phyloP scores from a whole-genome alignment of 2,329 filamentous ascomycete genomes.

The Calonectria crousiana region DNA sequence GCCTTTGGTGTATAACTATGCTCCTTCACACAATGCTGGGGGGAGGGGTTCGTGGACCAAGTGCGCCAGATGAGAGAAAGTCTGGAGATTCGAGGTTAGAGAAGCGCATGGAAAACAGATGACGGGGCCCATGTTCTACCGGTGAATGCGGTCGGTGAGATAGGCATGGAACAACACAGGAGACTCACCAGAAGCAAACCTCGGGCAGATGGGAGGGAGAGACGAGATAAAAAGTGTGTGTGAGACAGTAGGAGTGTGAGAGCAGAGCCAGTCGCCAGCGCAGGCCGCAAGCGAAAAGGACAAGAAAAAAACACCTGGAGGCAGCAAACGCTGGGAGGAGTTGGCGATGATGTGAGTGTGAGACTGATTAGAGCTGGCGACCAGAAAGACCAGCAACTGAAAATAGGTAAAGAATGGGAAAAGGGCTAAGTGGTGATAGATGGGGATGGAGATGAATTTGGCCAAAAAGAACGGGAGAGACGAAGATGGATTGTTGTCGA shows the following conservation, averaged over 20 bases:
- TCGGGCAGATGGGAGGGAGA: conserved; percentile 25
- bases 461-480: conserved; percentile 26
- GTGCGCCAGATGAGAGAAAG: conserved; percentile 13
- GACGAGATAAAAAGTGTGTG: conserved; percentile 28
- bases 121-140: conserved; percentile 20
- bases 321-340: conserved; percentile 4
- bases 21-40: conserved; percentile 2
- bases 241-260: conserved; percentile 32
- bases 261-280: conserved; percentile 41
- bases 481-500: conserved; percentile 28
- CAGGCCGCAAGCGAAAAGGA: conserved; percentile 37
- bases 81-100: conserved; percentile 36
- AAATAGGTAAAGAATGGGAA: conserved; percentile 11
- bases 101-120: conserved; percentile 16
- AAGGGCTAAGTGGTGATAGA: conserved; percentile 21
- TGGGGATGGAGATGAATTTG: conserved; percentile 24
- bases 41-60: conserved; percentile 16
- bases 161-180: conserved; percentile 23
- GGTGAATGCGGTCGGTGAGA: conserved; percentile 16
- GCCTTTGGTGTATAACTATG: conserved; percentile 16
- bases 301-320: conserved; percentile 7
- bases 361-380: conserved; percentile 19
- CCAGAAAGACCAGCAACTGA: conserved; percentile 4
- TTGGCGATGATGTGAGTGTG: neutral
- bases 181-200: conserved; percentile 33